A percentile compares a stretch with the other conserved stretches of the same genome.
phyloP scores from a whole-genome alignment of 768 basidiomycete genomes.

The Trametes coccinea region DNA sequence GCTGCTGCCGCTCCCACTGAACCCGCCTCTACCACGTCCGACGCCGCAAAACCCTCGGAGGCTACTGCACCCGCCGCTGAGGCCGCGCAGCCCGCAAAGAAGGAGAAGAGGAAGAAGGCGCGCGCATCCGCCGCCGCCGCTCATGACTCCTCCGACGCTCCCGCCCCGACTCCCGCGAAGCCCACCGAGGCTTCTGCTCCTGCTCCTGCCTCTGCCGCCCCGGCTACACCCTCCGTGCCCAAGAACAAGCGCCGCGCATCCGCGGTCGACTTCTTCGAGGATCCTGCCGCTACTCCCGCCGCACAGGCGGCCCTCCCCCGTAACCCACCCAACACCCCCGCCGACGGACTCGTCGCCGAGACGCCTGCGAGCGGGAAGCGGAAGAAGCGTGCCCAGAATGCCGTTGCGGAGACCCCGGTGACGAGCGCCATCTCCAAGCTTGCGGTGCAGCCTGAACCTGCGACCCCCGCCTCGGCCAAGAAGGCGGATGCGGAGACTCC shows the following conservation, averaged over 20 bases:
- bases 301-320: conserved; percentile 5
- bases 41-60: background rate
- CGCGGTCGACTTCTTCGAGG: conserved; percentile 31
- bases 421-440: conserved; percentile 22
- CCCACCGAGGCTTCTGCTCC: conserved; percentile 1
- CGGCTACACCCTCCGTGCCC: conserved; percentile 21
- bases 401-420: conserved; percentile 20
- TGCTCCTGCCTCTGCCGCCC: conserved; percentile 13
- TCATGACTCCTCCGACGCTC: conserved; percentile 10
- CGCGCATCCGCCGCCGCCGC: conserved; percentile 9
- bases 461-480: background rate
- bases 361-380: conserved; percentile 23
- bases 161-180: background rate
- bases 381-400: conserved; percentile 24
- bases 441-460: conserved; percentile 9
- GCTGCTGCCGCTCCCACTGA: background rate
- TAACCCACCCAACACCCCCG: conserved; percentile 29
- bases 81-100: conserved; percentile 16
- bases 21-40: conserved; percentile 1
- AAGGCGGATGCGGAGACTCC: background rate
- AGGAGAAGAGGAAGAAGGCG: conserved; percentile 22
- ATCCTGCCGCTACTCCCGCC: conserved; percentile 11
- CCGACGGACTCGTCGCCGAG: conserved; percentile 22
- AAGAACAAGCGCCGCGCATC: conserved; percentile 25
- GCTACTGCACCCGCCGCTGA: background rate